phyloP scores from a whole-genome alignment of 352 stramenopile species.

The Phytophthora uliginosa region DNA sequence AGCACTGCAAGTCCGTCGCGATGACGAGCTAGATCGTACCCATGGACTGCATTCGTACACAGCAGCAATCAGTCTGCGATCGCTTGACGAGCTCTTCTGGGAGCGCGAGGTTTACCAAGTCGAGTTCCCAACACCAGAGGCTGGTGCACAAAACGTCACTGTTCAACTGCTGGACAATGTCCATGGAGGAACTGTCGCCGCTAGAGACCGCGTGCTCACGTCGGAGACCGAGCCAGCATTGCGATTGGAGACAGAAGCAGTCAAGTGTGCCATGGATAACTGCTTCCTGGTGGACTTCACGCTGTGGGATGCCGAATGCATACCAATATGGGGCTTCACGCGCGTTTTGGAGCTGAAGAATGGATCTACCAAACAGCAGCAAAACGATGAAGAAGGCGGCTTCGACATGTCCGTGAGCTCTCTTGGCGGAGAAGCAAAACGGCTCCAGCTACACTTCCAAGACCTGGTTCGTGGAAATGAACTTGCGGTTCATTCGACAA shows the following conservation, averaged over 20 bases:
- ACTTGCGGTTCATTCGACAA: slow-evolving; percentile 26
- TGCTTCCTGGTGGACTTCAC: slow-evolving; percentile 65
- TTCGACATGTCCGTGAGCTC: slow-evolving; percentile 34
- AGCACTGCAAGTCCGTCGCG: slow-evolving; percentile 42
- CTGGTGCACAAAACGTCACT: slow-evolving; percentile 4
- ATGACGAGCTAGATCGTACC: slow-evolving; percentile 44
- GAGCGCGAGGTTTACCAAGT: slow-evolving; percentile 64
- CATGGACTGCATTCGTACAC: slow-evolving; percentile 65
- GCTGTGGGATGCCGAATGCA: slow-evolving; percentile 60
- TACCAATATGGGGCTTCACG: slow-evolving; percentile 61
- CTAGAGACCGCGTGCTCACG: slow-evolving; percentile 52
- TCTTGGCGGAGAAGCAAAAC: slow-evolving; percentile 9
- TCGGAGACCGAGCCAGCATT: slow-evolving; percentile 32
- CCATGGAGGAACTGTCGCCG: slow-evolving; percentile 31
- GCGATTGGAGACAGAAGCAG: slow-evolving; percentile 50
- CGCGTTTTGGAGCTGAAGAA: slow-evolving; percentile 34
- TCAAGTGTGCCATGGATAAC: slow-evolving; percentile 48
- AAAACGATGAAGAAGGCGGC: slow-evolving; percentile 9
- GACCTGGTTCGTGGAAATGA: slow-evolving; percentile 45
- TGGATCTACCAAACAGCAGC: slow-evolving; percentile 3
- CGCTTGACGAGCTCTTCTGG: slow-evolving; percentile 55
- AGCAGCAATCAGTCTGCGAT: slow-evolving; percentile 54
- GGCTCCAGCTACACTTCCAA: slow-evolving; percentile 31
- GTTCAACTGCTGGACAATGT: slow-evolving; percentile 50
- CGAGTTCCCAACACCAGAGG: slow-evolving; percentile 32